These are phyloP conservation scores for Hordeum marinum DNA, from an alignment of 176 grass and related monocot genomes.

Conservation along the genomic window DNA sequence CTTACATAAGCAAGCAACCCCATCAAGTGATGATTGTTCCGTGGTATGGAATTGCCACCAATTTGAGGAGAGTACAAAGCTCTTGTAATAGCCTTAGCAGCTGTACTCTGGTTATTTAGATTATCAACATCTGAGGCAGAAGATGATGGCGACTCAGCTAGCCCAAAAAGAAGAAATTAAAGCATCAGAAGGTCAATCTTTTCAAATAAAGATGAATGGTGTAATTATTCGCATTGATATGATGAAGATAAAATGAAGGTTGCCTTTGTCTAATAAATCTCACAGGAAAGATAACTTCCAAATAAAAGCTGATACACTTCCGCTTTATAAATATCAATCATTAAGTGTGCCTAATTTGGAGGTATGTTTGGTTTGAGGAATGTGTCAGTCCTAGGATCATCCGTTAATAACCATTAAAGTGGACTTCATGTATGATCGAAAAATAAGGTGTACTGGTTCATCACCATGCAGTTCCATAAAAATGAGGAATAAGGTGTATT, in stretches of 20 bases:
- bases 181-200: constrained; percentile 18
- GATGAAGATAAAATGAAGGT: constrained; percentile 3
- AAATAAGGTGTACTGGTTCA: not conserved
- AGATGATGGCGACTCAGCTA: constrained; percentile 70
- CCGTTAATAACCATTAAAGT: constrained; percentile 3
- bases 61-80: constrained; percentile 59
- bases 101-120: constrained; percentile 54
- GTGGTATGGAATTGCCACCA: constrained; percentile 54
- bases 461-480: not conserved
- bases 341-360: not conserved
- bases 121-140: constrained; percentile 79
- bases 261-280: not conserved
- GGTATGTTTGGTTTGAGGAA: constrained; percentile 17
- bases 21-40: constrained; percentile 74
- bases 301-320: not conserved
- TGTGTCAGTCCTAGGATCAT: not conserved
- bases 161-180: constrained; percentile 18
- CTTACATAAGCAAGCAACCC: constrained; percentile 86
- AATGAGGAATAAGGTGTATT: not conserved
- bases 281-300: not conserved
- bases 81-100: constrained; percentile 44
- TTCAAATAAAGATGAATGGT: constrained; percentile 13
- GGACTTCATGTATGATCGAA: not conserved
- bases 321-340: not conserved
- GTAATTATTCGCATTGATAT: constrained; percentile 6